Evolutionary conservation across 306 rosid species (phyloP).

Genomic region (Lathyrus oleraceus): DNA sequence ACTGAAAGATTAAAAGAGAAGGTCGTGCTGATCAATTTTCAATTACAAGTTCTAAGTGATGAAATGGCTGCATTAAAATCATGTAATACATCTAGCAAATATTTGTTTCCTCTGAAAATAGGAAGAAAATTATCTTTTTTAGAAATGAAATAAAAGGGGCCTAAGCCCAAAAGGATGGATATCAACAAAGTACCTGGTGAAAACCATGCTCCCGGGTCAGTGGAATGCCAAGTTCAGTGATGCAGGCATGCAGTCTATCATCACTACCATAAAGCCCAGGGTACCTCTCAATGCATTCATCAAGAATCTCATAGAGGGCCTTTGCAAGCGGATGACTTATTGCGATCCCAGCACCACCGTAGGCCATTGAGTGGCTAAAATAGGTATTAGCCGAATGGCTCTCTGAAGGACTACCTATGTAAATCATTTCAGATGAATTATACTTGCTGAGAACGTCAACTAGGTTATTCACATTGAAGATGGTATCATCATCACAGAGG

Average conservation of each 20-base stretch:
- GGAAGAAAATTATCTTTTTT: slow-evolving; percentile 5
- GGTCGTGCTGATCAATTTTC: slow-evolving; percentile 17
- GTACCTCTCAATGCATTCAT: slow-evolving; percentile 71
- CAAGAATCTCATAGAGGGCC: slow-evolving; percentile 63
- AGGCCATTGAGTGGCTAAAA: slow-evolving; percentile 85
- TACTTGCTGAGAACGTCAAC: slow-evolving; percentile 72
- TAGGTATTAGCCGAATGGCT: slow-evolving; percentile 79
- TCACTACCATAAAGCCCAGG: slow-evolving; percentile 83
- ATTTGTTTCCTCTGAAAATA: background rate
- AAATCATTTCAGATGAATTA: slow-evolving; percentile 75
- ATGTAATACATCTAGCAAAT: slow-evolving; percentile 9
- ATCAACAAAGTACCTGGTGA: slow-evolving; percentile 61
- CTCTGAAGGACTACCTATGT: slow-evolving; percentile 77
- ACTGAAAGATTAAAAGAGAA: slow-evolving; percentile 47
- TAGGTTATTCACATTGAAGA: slow-evolving; percentile 67
- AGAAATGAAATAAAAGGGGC: background rate
- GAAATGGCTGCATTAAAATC: slow-evolving; percentile 22
- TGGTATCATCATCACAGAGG: slow-evolving; percentile 78
- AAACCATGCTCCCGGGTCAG: slow-evolving; percentile 69
- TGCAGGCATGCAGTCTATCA: slow-evolving; percentile 83
- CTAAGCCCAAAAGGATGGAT: background rate
- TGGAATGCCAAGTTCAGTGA: slow-evolving; percentile 76
- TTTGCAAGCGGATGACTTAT: slow-evolving; percentile 61
- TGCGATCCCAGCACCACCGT: slow-evolving; percentile 80
- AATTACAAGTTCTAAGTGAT: slow-evolving; percentile 27